Percentiles rank a stretch among this genome's conserved stretches.
These are phyloP conservation scores for Trametes punicea DNA, from an alignment of 768 basidiomycete species.

Conservation along the genomic window DNA sequence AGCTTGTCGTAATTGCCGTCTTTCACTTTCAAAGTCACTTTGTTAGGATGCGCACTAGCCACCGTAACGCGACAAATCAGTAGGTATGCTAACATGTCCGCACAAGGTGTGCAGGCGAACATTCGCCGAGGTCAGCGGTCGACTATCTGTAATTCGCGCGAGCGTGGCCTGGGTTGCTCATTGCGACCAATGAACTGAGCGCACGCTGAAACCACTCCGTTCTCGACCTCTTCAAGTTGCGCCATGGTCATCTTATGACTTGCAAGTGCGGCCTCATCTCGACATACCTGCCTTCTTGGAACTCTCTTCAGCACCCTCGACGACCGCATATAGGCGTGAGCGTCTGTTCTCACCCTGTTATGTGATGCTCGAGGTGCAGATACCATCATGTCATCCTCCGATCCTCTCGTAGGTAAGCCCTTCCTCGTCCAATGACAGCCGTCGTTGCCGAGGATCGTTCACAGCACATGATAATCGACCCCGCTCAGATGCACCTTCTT, in stretches of 20 bases:
- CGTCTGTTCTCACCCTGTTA: slow-evolving; percentile 8
- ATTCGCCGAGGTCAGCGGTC: background rate
- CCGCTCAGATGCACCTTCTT: slow-evolving; percentile 10
- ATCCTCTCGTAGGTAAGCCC: slow-evolving; percentile 18
- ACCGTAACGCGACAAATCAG: background rate
- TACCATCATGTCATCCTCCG: slow-evolving; percentile 25
- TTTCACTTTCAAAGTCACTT: background rate
- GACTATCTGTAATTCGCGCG: slow-evolving; percentile 9
- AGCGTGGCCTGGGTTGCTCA: background rate
- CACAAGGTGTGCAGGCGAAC: background rate
- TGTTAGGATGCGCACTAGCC: background rate
- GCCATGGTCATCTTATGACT: slow-evolving; percentile 13
- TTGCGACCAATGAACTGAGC: background rate
- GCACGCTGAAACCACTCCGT: background rate
- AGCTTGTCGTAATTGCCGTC: background rate
- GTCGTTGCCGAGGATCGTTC: slow-evolving; percentile 2
- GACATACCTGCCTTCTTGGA: slow-evolving; percentile 7
- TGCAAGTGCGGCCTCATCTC: slow-evolving; percentile 6
- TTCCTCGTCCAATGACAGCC: slow-evolving; percentile 13
- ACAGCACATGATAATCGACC: slow-evolving; percentile 14
- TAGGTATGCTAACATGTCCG: background rate
- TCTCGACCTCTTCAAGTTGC: background rate
- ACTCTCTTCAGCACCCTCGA: slow-evolving; percentile 2
- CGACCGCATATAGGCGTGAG: slow-evolving; percentile 13
- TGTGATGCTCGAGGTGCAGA: slow-evolving; percentile 20